These are phyloP conservation scores for Ramichloridium luteum DNA, from an alignment of 2,329 filamentous ascomycete genomes.

Conservation along the genomic window DNA sequence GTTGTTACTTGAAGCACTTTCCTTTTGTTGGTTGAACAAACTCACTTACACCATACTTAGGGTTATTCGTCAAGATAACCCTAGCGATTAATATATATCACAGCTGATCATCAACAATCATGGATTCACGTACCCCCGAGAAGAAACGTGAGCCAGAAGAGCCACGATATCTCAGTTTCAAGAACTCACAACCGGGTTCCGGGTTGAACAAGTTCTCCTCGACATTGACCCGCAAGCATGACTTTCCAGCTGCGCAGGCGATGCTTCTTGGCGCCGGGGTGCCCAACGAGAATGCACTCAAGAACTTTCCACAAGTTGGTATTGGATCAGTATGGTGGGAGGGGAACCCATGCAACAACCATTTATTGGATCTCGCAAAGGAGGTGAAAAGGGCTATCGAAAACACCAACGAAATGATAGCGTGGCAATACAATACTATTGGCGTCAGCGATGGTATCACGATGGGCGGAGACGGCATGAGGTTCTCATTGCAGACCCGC, in stretches of 20 bases:
- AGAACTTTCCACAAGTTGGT: slow-evolving; percentile 79
- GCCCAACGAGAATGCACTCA: slow-evolving; percentile 71
- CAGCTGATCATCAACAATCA: too few species aligned
- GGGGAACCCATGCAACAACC: slow-evolving; percentile 72
- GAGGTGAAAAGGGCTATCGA: slow-evolving; percentile 72
- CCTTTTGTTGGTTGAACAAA: too few species aligned
- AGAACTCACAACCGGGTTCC: slow-evolving; percentile 40
- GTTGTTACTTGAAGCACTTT: too few species aligned
- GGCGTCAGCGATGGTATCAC: slow-evolving; percentile 83
- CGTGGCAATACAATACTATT: slow-evolving; percentile 88
- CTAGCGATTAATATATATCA: too few species aligned
- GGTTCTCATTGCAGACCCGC: slow-evolving; percentile 78
- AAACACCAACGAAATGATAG: slow-evolving; percentile 68
- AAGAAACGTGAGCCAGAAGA: slow-evolving; percentile 30
- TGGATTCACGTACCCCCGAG: slow-evolving; percentile 27
- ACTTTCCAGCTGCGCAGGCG: slow-evolving; percentile 84
- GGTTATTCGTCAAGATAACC: too few species aligned
- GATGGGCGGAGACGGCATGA: slow-evolving; percentile 92
- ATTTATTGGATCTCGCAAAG: slow-evolving; percentile 75
- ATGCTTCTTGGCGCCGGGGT: slow-evolving; percentile 94
- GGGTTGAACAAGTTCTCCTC: slow-evolving; percentile 78
- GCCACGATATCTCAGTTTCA: slow-evolving; percentile 45
- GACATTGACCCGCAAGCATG: slow-evolving; percentile 69
- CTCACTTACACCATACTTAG: too few species aligned
- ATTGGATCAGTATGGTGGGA: slow-evolving; percentile 95